Evolutionary conservation across 208 protist genomes (phyloP), one percentile per base, ranked within the genome.

Genomic region (Leishmania mexicana): DNA sequence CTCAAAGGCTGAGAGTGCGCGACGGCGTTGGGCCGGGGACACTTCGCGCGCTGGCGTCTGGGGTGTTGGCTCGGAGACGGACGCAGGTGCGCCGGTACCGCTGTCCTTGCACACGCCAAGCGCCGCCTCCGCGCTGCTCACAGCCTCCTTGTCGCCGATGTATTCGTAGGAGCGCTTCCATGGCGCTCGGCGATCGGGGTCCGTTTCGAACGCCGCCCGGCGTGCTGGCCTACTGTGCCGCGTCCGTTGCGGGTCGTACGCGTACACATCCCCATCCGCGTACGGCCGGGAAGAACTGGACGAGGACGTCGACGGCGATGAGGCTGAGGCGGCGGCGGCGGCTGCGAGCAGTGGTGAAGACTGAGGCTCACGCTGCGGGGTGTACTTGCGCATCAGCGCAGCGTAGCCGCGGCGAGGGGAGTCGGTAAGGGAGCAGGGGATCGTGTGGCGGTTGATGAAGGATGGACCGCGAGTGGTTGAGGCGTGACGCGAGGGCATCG

Each of bases 351-450:
- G 60, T 47, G 31, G 71, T 71, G 70, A 51, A 7, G 70, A 35
- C 28, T 28, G 42, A 74, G 70, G 24, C 13, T 38, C 70, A 31
- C 70, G 45, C 45, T 49, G 51, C 15, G 42, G n/a, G 5, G 78
- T 21, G 82, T 85, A 85, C 53, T 74, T 79, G 21, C 19, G 70
- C 57, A 82, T 28, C n/a, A 88, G 80, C 28, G 80, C 76, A 19
- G 78, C 64, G 38, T 88, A 88, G 65, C n/a, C 31, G 13, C 68
- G 58, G 40, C 47, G 21, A 3, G 84, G 84, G 38, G 72, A 85
- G 58, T 24, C 38, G 40, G 38, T 49, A 10, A 88, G 68, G 19
- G 84, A 88, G 78, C 84, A 88, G 45, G 84, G 84, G n/a, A 85
- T 64, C 58, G 80, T 81, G 64, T 88, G 84, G 5, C 81, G 81